Base-by-base conservation (phyloP, 2,329 filamentous ascomycete species). In the Fusarium protoensiforme region DNA sequence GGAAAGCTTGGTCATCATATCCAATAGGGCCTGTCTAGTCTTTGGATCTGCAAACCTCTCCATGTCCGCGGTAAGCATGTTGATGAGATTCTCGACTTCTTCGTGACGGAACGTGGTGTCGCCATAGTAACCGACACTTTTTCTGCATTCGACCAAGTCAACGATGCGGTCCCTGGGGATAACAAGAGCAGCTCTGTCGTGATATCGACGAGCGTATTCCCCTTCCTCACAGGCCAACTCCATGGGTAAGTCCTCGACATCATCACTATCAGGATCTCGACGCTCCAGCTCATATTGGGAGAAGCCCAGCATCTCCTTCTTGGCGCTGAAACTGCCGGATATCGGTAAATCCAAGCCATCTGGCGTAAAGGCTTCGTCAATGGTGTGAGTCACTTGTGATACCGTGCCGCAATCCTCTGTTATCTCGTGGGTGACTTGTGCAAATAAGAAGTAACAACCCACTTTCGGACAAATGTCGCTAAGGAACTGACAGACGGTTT, bases 361-460 rank as follows among this genome's bases (percentile, higher is more conserved):
- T 4, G 43, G 14, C 10, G 69, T 62, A 11, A n/a, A 68, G 5
- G 73, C 18, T 5, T n/a, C 38, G 13, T 68, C 35, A 7, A 73
- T 46, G 4, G 29, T 48, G n/a, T 60, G 65, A 7, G 46, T 43
- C 8, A 71, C 20, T 2, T 20, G 13, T 3, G 22, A n/a, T 53
- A 58, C 38, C 1, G 10, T 5, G 5, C 20, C 8, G 9, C 22
- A 27, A 27, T 64, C 7, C 16, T 71, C 35, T 3, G 36, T 41
- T 2, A 58, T 14, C 22, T 69, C 41, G 16, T 64, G 66, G 5
- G 39, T 73, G 51, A 71, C 36, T 18, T 62, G 59, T 8, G 67
- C 71, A 14, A 74, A 39, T 7, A 74, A 18, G 24, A 74, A 61
- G 27, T 64, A 71, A 27, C 68, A 60, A 2, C 68, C 62, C 9